These are phyloP conservation scores for Falciphora oryzae DNA, from an alignment of 2,329 filamentous ascomycete genomes.

Conservation along the genomic window DNA sequence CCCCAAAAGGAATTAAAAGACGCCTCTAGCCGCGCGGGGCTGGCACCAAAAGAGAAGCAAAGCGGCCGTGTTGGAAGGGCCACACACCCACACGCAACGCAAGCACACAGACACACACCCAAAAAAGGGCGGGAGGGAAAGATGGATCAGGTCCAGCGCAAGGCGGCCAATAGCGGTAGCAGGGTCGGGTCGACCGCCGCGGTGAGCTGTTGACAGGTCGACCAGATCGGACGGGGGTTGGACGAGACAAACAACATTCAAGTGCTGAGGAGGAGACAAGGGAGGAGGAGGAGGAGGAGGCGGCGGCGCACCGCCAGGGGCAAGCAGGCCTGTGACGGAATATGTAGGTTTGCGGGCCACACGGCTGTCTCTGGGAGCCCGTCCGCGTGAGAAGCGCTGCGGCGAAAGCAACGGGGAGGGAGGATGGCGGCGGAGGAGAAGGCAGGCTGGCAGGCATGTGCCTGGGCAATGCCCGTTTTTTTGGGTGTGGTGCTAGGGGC, in stretches of 20 bases:
- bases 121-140: not conserved
- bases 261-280: not conserved
- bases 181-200: constrained; percentile 3
- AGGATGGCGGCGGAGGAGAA: not conserved
- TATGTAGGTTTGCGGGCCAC: not conserved
- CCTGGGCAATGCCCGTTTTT: not conserved
- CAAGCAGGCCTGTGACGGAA: not conserved
- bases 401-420: not conserved
- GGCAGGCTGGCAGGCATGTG: not conserved
- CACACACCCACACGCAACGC: not conserved
- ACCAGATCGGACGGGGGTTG: constrained; percentile 6
- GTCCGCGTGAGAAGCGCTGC: not conserved
- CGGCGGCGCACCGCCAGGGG: not conserved
- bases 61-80: not conserved
- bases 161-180: constrained; percentile 11
- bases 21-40: not conserved
- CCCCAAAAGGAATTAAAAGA: not conserved
- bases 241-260: constrained; percentile 7
- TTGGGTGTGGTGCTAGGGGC: not conserved
- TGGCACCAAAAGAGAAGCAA: not conserved
- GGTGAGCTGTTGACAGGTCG: constrained; percentile 9
- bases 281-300: not conserved
- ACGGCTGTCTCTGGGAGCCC: not conserved
- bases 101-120: not conserved
- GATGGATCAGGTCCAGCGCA: constrained; percentile 8